Percentiles rank a stretch among this genome's conserved stretches.
Evolutionary conservation across 306 rosid species (phyloP).

Genomic region (Prunus salicina): DNA sequence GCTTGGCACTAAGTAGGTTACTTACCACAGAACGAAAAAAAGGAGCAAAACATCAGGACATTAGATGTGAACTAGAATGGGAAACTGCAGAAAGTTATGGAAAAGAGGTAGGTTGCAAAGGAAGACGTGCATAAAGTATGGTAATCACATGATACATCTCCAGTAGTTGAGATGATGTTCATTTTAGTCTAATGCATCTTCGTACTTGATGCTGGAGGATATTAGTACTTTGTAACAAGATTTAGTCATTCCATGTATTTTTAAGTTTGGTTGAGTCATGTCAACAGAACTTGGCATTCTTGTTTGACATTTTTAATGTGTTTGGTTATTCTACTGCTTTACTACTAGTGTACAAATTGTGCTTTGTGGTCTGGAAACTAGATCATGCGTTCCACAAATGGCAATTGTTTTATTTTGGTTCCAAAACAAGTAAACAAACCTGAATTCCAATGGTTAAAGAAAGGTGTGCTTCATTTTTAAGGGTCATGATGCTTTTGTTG

Average conservation of each 20-base stretch:
- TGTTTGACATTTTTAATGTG: neutral
- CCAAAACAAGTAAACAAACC: neutral
- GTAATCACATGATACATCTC: neutral
- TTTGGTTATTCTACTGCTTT: neutral
- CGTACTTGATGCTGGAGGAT: neutral
- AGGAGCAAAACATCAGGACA: neutral
- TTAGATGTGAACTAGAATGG: neutral
- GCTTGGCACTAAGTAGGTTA: neutral
- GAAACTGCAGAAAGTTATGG: neutral
- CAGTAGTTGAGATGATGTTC: neutral
- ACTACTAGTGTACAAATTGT: neutral
- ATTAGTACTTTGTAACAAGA: neutral
- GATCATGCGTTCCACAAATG: neutral
- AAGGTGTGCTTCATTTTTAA: neutral
- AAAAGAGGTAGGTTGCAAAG: neutral
- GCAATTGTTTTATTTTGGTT: neutral
- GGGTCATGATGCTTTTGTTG: neutral
- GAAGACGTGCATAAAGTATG: neutral
- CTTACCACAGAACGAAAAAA: neutral
- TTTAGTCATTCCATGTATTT: neutral
- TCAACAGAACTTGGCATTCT: neutral
- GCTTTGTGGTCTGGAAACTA: neutral
- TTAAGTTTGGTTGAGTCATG: neutral
- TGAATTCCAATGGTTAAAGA: neutral
- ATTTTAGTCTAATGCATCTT: neutral